Percentiles rank a stretch among this genome's conserved stretches.
Conservation (phyloP, 495 filamentous ascomycete species). For the Thozetella sp. region DNA sequence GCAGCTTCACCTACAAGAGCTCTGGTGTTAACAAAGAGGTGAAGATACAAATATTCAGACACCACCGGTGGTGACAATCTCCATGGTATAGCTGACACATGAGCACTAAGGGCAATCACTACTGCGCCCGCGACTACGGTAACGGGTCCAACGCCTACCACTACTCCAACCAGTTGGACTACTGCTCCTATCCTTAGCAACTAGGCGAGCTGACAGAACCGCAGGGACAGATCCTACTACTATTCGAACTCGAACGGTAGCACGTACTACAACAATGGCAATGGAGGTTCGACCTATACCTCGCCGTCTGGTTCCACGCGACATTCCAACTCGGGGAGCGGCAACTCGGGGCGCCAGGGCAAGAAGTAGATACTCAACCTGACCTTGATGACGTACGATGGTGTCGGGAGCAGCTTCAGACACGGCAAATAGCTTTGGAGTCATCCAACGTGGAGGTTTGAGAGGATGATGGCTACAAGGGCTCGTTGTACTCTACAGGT, state of each 20-base stretch:
- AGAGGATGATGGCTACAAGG: no score
- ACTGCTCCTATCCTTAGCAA: not conserved
- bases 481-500: no score
- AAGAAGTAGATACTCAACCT: conserved; percentile 4
- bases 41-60: conserved; percentile 4
- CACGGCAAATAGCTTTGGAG: no score
- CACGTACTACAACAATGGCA: conserved; percentile 47
- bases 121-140: conserved; percentile 47
- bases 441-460: no score
- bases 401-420: no score
- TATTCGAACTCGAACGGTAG: conserved; percentile 58
- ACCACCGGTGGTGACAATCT: not conserved
- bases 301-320: conserved; percentile 27
- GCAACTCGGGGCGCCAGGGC: conserved; percentile 6
- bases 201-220: not conserved
- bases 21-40: conserved; percentile 44
- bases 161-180: conserved; percentile 9
- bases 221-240: conserved; percentile 58
- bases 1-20: conserved; percentile 40
- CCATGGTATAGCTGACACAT: not conserved
- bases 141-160: conserved; percentile 14
- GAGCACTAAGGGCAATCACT: conserved; percentile 51
- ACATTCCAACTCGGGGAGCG: conserved; percentile 21
- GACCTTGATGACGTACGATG: no score
- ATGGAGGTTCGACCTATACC: conserved; percentile 42